A percentile compares a stretch with the other conserved stretches of the same genome.
Conservation (phyloP, 2,329 filamentous ascomycete species). For the Fusarium illudens region DNA sequence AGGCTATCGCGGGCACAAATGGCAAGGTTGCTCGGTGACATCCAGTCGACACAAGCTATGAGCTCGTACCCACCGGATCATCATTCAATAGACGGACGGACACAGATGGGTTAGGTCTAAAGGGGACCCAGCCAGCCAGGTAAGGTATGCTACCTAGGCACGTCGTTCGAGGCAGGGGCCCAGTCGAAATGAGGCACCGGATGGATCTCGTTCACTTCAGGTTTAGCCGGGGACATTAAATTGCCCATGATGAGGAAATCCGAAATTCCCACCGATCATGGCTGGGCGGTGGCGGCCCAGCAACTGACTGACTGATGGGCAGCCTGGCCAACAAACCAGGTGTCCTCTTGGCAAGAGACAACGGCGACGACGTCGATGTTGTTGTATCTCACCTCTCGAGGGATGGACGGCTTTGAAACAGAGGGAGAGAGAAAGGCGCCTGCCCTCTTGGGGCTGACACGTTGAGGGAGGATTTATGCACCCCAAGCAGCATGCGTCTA, state of each 20-base stretch:
- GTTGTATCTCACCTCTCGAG: conserved; percentile 1
- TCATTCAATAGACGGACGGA: conserved; percentile 20
- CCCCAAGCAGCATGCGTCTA: background rate
- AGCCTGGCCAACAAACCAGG: conserved; percentile 10
- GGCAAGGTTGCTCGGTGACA: conserved; percentile 29
- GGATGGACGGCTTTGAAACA: conserved; percentile 24
- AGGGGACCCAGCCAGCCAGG: background rate
- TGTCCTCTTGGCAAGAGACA: conserved; percentile 11
- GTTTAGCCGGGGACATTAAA: conserved; percentile 35
- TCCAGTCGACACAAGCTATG: conserved; percentile 4
- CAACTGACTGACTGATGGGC: conserved; percentile 4
- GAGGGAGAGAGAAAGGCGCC: background rate
- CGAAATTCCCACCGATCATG: conserved; percentile 25
- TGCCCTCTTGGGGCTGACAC: conserved; percentile 12
- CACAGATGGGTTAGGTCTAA: background rate
- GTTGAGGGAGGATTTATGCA: conserved; percentile 14
- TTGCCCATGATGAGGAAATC: conserved; percentile 27
- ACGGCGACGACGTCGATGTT: background rate
- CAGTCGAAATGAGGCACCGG: conserved; percentile 38
- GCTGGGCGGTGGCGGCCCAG: conserved; percentile 15
- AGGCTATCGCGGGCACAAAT: background rate
- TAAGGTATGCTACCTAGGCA: conserved; percentile 16
- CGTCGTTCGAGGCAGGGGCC: conserved; percentile 27
- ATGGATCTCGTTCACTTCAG: conserved; percentile 41
- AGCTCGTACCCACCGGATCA: background rate